Base-by-base conservation (phyloP, 495 filamentous ascomycete species). In the Penicillium canescens region DNA sequence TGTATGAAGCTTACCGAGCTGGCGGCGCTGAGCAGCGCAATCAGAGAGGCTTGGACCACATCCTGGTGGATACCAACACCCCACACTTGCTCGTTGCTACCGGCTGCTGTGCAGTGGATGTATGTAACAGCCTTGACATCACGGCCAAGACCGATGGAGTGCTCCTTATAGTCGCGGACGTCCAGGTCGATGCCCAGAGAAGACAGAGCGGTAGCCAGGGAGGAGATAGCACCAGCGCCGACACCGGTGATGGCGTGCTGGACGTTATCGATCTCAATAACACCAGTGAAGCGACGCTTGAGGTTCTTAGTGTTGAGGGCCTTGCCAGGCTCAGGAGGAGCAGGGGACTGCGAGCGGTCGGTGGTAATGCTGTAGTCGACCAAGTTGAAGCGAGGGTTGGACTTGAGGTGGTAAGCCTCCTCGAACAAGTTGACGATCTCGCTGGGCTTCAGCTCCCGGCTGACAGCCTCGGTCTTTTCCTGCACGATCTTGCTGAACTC, bases 11-110 rank as follows among this genome's bases (percentile, higher is more conserved):
- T 82, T 81, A 94, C 92, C 60, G 88, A 94, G 75, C 84, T 89
- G 31, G 94, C 94, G 31, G 94, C 94, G 50, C 84, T 86, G 62
- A 98, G 76, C 41, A 98, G 78, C 37, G 94, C 93, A 67, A 92
- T 90, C 66, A 98, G 79, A 71, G 86, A 91, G 59, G 90, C 91
- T 72, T 96, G 91, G 12, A 96, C 91, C 35, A 95, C 89, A 74
- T 98, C 94, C 62, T 93, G 86, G 69, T 97, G 90, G 56, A 98
- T 90, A 45, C 93, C 94, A 18, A 98, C 90, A 59, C 94, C 94
- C 95, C 94, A 98, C 10, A 96, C 90, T 59, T 74, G 65, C 50
- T 88, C 75, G 28, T 78, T 77, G 40, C 77, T 84, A 14, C 85
- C 84, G n/a, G 84, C 73, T 35, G 87, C 82, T 37, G 83, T 88